Evolutionary conservation across 495 filamentous ascomycete species (phyloP).

Genomic region (Xylaria sp.): DNA sequence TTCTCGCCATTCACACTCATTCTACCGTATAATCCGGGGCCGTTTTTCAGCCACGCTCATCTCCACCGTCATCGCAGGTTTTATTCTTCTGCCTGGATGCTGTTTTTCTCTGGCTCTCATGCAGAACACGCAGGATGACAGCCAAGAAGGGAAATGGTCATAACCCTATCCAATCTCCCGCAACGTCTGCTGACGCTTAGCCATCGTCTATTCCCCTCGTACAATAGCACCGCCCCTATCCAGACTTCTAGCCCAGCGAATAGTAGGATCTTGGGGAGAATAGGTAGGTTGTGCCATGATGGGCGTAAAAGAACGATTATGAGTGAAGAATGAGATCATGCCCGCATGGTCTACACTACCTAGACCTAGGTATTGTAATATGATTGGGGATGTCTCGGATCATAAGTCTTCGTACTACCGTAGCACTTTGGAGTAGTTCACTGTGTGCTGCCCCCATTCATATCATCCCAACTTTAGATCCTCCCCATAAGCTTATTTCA

Average conservation of each 20-base stretch:
- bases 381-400: background rate
- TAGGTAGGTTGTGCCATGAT: background rate
- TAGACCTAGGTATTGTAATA: background rate
- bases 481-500: background rate
- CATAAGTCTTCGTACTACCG: background rate
- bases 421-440: background rate
- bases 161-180: constrained; percentile 11
- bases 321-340: constrained; percentile 13
- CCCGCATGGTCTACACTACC: background rate
- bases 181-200: background rate
- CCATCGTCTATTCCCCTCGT: background rate
- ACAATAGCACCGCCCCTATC: background rate
- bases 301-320: background rate
- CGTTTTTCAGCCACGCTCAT: background rate
- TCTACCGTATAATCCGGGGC: background rate
- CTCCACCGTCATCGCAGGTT: background rate
- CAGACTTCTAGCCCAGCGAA: background rate
- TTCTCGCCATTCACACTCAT: background rate
- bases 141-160: background rate
- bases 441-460: background rate
- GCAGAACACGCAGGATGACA: background rate
- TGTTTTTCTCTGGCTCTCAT: background rate
- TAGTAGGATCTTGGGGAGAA: background rate
- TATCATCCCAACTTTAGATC: background rate
- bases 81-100: constrained; percentile 5